Base-by-base conservation (phyloP, 2,329 filamentous ascomycete genomes). In the Dactylellina haptotyla region DNA sequence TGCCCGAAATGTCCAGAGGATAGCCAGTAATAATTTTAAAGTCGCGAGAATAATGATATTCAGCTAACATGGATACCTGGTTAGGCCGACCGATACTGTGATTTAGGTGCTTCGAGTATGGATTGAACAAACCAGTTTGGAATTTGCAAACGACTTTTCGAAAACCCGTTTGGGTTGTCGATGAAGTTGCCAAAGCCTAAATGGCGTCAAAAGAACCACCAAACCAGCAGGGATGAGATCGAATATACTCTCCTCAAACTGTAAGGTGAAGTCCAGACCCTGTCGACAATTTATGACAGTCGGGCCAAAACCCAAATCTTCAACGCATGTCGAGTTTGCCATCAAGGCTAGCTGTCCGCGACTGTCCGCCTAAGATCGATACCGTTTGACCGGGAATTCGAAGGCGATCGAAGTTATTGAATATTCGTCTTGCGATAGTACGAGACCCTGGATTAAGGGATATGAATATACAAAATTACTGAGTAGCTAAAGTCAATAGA, bases 201-300 rank as follows among this genome's bases (percentile, higher is more conserved):
- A 25, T 5, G 61, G 61, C 18, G 69, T 18, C 5, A 66, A 20
- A 8, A 62, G 20, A n/a, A 73, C 66, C 12, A 73, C 54, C 20
- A 66, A 45, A 8, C 48, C 62, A 0, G 69, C 69, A 1, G 61
- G 69, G 3, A 62, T 32, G 10, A 73, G 39, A 30, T 73, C 48
- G 37, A 73, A 73, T 23, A 62, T 43, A 48, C 51, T 57, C 45
- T 73, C 69, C 20, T 73, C 46, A 14, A 73, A 73, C n/a, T 66
- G 46, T 4, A 73, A 14, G 1, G 61, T 66, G 39, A 66, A 64
- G 18, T 73, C 66, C n/a, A 64, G 53, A 6, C 58, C 69, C 20
- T 64, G 57, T 6, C 51, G 53, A 43, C 66, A 71, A 43, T 58
- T 12, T 14, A 64, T 18, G 14, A 64, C 58, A 6, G 58, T 64